These are phyloP conservation scores for Casuarina cunninghamiana DNA, from an alignment of 306 rosid genomes.

Conservation along the genomic window DNA sequence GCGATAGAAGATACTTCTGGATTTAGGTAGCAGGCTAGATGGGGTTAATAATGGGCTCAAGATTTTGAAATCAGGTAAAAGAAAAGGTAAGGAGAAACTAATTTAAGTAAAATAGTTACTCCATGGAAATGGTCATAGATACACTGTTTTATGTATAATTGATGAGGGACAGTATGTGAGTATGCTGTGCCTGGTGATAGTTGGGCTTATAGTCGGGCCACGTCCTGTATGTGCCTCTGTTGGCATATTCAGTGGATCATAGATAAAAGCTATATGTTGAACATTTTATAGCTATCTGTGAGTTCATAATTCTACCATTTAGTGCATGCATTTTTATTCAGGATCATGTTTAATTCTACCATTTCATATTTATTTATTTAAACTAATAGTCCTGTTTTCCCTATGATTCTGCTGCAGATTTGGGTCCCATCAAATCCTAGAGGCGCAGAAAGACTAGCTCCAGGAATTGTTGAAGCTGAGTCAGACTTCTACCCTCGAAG, in stretches of 20 bases:
- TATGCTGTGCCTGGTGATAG: neutral
- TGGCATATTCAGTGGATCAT: neutral
- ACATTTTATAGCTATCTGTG: neutral
- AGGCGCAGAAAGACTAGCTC: slow-evolving; percentile 93
- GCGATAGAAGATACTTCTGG: neutral
- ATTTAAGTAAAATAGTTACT: neutral
- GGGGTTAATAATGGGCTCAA: slow-evolving; percentile 14
- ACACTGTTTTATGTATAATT: neutral
- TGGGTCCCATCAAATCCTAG: slow-evolving; percentile 95
- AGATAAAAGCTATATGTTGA: neutral
- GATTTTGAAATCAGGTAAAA: slow-evolving; percentile 19
- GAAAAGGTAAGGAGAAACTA: neutral
- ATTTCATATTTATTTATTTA: neutral
- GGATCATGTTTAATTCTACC: neutral
- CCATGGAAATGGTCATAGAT: neutral
- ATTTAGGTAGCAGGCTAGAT: neutral
- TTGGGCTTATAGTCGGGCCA: neutral
- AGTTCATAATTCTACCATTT: neutral
- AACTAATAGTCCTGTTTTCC: slow-evolving; percentile 8
- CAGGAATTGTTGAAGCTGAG: slow-evolving; percentile 72
- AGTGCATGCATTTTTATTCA: neutral
- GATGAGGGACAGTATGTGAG: neutral
- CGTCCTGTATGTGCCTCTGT: neutral
- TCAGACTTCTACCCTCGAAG: slow-evolving; percentile 85
- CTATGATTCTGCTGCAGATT: slow-evolving; percentile 56